Evolutionary conservation across 2,329 filamentous ascomycete genomes (phyloP).

Genomic region (Hypoxylon sp.): DNA sequence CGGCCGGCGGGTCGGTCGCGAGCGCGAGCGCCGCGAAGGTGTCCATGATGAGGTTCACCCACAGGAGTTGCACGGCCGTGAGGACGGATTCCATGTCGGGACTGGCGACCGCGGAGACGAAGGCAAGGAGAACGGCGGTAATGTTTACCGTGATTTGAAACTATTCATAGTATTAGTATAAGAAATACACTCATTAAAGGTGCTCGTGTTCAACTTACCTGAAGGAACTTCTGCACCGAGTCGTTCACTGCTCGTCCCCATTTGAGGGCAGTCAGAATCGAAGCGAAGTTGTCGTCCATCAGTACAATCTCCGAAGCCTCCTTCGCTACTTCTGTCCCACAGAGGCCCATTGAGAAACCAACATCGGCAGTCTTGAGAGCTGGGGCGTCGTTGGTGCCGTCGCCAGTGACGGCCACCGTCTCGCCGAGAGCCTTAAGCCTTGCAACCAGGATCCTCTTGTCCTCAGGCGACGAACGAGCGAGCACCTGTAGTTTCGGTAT

Average conservation of each 20-base stretch:
- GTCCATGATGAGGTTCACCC: constrained; percentile 76
- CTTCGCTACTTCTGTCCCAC: constrained; percentile 72
- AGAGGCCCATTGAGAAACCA: constrained; percentile 73
- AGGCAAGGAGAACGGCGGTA: constrained; percentile 70
- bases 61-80: constrained; percentile 71
- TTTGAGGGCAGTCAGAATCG: constrained; percentile 71
- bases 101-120: constrained; percentile 68
- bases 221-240: constrained; percentile 72
- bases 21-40: constrained; percentile 72
- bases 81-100: constrained; percentile 65
- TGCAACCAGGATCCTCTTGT: constrained; percentile 69
- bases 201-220: constrained; percentile 47
- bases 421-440: constrained; percentile 69
- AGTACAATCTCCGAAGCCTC: constrained; percentile 74
- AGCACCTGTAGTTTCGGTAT: constrained; percentile 69
- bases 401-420: constrained; percentile 70
- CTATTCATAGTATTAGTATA: constrained; percentile 39
- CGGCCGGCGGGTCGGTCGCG: constrained; percentile 68
- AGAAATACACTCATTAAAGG: neutral
- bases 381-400: constrained; percentile 72
- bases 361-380: constrained; percentile 72
- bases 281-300: constrained; percentile 71
- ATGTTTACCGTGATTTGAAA: constrained; percentile 77
- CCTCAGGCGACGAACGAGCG: constrained; percentile 71
- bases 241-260: constrained; percentile 76